A percentile compares a stretch with the other conserved stretches of the same genome.
Conservation (phyloP, 116 monocot species). For the Iris pallida region DNA sequence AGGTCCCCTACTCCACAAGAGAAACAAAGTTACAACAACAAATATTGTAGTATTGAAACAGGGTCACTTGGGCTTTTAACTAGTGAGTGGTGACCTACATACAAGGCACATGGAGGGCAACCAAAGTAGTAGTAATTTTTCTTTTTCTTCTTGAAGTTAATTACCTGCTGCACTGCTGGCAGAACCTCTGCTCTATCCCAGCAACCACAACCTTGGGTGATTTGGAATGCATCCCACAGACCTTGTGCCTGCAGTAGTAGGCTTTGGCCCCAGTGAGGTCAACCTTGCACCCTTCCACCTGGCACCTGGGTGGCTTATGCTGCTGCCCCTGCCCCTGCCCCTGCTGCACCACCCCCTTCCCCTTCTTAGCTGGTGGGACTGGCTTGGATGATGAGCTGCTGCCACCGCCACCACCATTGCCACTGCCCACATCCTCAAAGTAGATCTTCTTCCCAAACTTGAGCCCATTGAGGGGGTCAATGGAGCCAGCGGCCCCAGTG, state of each 20-base stretch:
- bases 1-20: too few relatives aligned
- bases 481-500: constrained; percentile 7
- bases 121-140: too few relatives aligned
- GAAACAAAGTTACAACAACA: too few relatives aligned
- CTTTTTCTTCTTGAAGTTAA: not conserved
- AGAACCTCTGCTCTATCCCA: constrained; percentile 60
- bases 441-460: constrained; percentile 42
- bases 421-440: constrained; percentile 31
- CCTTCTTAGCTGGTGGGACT: constrained; percentile 19
- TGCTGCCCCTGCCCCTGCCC: constrained; percentile 8
- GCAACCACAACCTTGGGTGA: constrained; percentile 42
- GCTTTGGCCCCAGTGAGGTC: constrained; percentile 40
- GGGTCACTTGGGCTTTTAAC: too few relatives aligned
- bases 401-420: constrained; percentile 1
- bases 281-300: constrained; percentile 46
- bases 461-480: constrained; percentile 34
- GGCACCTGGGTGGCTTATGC: constrained; percentile 32
- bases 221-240: constrained; percentile 51
- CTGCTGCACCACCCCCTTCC: constrained; percentile 15
- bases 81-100: too few relatives aligned
- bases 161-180: constrained; percentile 73
- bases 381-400: not conserved
- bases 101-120: too few relatives aligned
- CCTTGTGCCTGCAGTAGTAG: constrained; percentile 53
- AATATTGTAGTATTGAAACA: too few relatives aligned